Evolutionary conservation across 2,329 filamentous ascomycete species (phyloP).

Genomic region (Niveomyces coronatus): DNA sequence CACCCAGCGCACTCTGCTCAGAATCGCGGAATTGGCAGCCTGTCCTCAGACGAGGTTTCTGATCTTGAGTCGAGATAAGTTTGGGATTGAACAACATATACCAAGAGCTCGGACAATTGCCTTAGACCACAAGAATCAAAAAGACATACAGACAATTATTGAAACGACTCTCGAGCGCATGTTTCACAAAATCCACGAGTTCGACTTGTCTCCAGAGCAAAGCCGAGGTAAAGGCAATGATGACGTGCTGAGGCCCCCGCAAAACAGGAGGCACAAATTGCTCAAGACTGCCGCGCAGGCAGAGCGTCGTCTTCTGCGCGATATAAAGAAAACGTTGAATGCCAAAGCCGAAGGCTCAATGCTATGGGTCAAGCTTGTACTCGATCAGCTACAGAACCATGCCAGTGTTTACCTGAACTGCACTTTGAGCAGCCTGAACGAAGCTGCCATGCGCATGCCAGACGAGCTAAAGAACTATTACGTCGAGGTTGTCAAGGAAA

Average conservation of each 20-base stretch:
- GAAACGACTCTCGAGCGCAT: neutral
- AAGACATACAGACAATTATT: neutral
- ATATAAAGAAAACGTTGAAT: neutral
- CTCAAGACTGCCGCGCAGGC: neutral
- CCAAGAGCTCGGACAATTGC: neutral
- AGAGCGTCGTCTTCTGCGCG: neutral
- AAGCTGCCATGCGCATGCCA: neutral
- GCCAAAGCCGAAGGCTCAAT: conserved; percentile 6
- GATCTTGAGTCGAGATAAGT: neutral
- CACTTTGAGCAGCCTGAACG: neutral
- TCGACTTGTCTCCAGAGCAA: neutral
- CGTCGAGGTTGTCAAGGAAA: neutral
- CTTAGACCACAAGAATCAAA: neutral
- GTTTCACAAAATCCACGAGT: neutral
- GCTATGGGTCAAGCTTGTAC: conserved; percentile 8
- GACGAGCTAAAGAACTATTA: neutral
- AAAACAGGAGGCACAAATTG: neutral
- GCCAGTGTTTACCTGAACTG: neutral
- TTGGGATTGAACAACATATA: neutral
- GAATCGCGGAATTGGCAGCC: too few relatives aligned
- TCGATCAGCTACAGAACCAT: neutral
- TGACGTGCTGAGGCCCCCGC: neutral
- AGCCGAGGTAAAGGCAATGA: too few relatives aligned
- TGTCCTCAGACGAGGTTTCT: too few relatives aligned
- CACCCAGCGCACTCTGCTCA: too few relatives aligned